phyloP scores from a whole-genome alignment of 257 asterid species.

The Solanum clarkiae region DNA sequence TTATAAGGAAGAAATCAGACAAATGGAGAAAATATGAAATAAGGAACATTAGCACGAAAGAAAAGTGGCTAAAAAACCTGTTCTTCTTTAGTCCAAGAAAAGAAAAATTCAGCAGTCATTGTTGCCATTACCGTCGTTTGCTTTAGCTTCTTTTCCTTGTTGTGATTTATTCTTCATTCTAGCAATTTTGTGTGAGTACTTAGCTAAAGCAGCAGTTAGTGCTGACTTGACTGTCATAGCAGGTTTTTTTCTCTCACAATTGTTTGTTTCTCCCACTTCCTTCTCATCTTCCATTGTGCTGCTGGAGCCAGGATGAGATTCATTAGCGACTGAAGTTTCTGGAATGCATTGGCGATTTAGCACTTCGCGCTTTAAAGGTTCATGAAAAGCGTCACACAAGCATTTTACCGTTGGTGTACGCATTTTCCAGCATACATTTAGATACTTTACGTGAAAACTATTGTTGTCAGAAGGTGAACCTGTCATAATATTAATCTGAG shows the following conservation, averaged over 20 bases:
- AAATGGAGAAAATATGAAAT: not conserved
- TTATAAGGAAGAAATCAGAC: not conserved
- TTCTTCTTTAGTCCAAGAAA: not conserved
- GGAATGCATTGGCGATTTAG: too few species aligned
- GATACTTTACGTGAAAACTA: too few species aligned
- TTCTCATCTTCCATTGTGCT: too few species aligned
- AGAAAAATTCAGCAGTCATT: not conserved
- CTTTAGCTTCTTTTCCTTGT: slow-evolving; percentile 15
- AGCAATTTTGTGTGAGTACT: slow-evolving; percentile 39
- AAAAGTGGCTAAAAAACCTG: not conserved
- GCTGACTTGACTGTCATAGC: slow-evolving; percentile 59
- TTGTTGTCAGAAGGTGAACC: too few species aligned
- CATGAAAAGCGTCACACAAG: too few species aligned
- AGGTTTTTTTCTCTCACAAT: slow-evolving; percentile 43
- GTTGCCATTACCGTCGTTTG: not conserved
- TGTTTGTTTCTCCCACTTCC: slow-evolving; percentile 28
- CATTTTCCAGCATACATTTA: too few species aligned
- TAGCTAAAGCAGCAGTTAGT: slow-evolving; percentile 67
- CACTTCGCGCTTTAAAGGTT: too few species aligned
- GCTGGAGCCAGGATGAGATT: too few species aligned
- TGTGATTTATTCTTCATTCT: slow-evolving; percentile 28
- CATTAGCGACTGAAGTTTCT: too few species aligned
- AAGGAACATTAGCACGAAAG: not conserved
- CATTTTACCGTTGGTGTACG: too few species aligned
- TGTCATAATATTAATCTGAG: too few species aligned